These are phyloP conservation scores for Coemansia sp. DNA, from an alignment of 192 early-diverging fungal genomes.

Conservation along the genomic window DNA sequence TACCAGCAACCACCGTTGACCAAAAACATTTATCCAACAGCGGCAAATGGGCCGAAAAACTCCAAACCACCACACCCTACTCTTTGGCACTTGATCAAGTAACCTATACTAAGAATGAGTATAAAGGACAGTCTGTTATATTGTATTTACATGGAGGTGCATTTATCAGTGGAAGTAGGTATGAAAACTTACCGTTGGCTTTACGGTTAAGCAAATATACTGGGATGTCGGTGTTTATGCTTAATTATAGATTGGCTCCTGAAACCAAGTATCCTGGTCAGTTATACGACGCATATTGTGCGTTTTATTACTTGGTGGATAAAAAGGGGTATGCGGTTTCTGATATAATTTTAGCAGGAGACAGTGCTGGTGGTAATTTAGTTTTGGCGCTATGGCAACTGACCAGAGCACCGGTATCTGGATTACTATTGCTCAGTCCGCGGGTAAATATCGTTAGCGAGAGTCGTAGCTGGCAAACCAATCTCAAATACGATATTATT, in stretches of 20 bases:
- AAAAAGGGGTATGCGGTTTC: slow-evolving; percentile 8
- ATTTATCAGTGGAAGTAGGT: slow-evolving; percentile 53
- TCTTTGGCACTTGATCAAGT: no score
- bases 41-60: neutral
- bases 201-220: slow-evolving; percentile 52
- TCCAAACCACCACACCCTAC: no score
- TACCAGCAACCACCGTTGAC: neutral
- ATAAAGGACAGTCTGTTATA: slow-evolving; percentile 20
- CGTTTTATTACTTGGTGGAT: slow-evolving; percentile 62
- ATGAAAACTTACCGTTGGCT: slow-evolving; percentile 44
- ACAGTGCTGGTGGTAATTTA: slow-evolving; percentile 52
- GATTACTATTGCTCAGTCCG: slow-evolving; percentile 31
- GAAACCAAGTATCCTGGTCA: slow-evolving; percentile 78
- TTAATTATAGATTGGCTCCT: slow-evolving; percentile 82
- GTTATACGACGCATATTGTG: slow-evolving; percentile 77
- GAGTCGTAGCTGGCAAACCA: slow-evolving; percentile 19
- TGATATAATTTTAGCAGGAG: slow-evolving; percentile 40
- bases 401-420: slow-evolving; percentile 1
- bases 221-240: slow-evolving; percentile 40
- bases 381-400: slow-evolving; percentile 40
- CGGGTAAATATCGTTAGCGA: slow-evolving; percentile 34
- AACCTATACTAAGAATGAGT: no score
- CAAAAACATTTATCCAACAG: neutral
- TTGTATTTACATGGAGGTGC: slow-evolving; percentile 79
- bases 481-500: slow-evolving; percentile 19